Base-by-base conservation (phyloP, 352 stramenopile species). In the Vaucheria bursata region DNA sequence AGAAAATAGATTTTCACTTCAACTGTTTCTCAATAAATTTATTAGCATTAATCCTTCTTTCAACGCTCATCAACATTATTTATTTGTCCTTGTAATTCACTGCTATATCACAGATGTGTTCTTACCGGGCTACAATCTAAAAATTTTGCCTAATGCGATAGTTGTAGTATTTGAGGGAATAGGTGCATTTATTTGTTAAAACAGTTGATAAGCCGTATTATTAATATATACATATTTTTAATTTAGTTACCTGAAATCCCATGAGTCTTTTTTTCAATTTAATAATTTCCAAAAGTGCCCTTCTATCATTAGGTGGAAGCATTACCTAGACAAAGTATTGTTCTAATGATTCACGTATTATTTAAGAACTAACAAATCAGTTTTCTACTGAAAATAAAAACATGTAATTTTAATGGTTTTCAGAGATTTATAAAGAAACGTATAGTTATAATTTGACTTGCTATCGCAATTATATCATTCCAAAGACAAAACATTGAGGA, bases 211-310 rank as follows among this genome's bases (percentile, higher is more conserved):
- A 69, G 29, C 59, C 12, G 5, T 5, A 34, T 69, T 38, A 8
- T 8, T 4, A 6, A 38, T 69, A 34, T 69, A 5, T 18, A 38
- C 5, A 4, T 18, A 8, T 34, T 69, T 38, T 69, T 4, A 34
- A 8, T 12, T 18, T 12, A 4, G 8, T 69, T 18, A 38, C 59
- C 29, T 69, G 59, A 4, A 38, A 18, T 34, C 18, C 34, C 4
- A 40, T 29, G 65, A 72, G 40, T 36, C 65, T 36, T 40, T 8
- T 25, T 37, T 72, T 72, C 33, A 72, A 40, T 40, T 35, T 72
- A 2, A 2, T 2, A 2, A 72, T 8, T 35, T 72, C 65, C 8
- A 72, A 31, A 12, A 72, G 65, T 6, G 6, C 40, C 2, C 8
- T 72, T 40, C 32, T 72, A 40, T 72, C 65, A 37, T 72, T 72